A percentile compares a stretch with the other conserved stretches of the same genome.
These are phyloP conservation scores for Discostella stelligera DNA, from an alignment of 352 stramenopile genomes.

Conservation along the genomic window DNA sequence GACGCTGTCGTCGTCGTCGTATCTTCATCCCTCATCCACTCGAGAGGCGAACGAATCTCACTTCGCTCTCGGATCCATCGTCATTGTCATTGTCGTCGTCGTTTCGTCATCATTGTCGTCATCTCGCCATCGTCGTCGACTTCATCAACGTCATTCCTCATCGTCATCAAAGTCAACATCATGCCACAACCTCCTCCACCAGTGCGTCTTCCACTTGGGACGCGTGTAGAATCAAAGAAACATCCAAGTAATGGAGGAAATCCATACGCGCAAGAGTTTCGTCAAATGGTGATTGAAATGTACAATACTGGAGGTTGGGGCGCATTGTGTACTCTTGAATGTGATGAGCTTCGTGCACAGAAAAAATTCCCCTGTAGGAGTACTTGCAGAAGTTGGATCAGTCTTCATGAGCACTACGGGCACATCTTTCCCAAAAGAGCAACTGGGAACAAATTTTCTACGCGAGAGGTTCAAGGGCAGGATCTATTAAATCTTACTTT, in stretches of 20 bases:
- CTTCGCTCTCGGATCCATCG: too few relatives aligned
- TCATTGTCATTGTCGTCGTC: too few relatives aligned
- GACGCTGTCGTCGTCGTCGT: too few relatives aligned
- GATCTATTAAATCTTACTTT: neutral
- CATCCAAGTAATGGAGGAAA: slow-evolving; percentile 6
- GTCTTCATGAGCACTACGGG: neutral
- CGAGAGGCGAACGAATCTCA: too few relatives aligned
- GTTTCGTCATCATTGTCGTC: too few relatives aligned
- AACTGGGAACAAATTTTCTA: neutral
- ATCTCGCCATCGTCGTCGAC: too few relatives aligned
- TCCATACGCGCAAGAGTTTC: neutral
- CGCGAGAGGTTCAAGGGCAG: neutral
- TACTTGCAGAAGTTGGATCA: neutral
- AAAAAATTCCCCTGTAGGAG: slow-evolving; percentile 7
- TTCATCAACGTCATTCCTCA: too few relatives aligned
- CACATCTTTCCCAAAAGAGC: neutral
- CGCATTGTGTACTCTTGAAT: too few relatives aligned
- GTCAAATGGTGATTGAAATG: slow-evolving; percentile 2
- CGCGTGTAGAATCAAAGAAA: neutral
- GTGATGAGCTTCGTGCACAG: neutral
- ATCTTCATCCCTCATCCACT: too few relatives aligned
- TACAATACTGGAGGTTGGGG: neutral
- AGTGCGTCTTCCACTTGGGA: neutral
- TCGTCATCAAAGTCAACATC: too few relatives aligned
- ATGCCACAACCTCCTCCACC: neutral